Evolutionary conservation across 257 asterid species (phyloP).

Genomic region (Fraxinus quadrangulata): DNA sequence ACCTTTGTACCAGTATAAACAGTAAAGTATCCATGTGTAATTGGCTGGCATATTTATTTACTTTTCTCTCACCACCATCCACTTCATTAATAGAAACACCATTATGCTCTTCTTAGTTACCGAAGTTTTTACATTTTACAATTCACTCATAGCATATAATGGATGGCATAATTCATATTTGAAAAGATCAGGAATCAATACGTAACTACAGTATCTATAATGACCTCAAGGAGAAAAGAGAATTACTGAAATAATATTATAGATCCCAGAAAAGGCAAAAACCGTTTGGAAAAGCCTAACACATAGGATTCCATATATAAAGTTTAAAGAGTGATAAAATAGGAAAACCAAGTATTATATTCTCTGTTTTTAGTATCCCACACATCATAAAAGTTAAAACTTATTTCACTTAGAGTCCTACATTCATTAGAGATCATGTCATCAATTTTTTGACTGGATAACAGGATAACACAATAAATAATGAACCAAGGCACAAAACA

Average conservation of each 20-base stretch:
- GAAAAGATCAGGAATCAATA: background rate
- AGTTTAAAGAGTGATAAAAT: background rate
- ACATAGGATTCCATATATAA: background rate
- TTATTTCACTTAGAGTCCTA: background rate
- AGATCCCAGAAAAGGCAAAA: background rate
- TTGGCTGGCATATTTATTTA: background rate
- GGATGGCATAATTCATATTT: background rate
- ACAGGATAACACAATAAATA: background rate
- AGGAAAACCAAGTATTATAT: background rate
- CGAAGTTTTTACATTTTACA: no score
- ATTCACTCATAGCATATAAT: background rate
- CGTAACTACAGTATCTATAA: background rate
- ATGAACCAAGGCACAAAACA: background rate
- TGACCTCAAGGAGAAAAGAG: background rate
- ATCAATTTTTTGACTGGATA: background rate
- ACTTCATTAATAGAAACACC: background rate
- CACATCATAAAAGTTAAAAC: background rate
- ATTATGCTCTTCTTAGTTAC: no score
- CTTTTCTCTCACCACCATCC: background rate
- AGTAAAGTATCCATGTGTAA: no score
- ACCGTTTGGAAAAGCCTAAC: background rate
- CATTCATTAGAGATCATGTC: slow-evolving; percentile 4
- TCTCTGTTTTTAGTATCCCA: background rate
- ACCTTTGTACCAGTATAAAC: no score
- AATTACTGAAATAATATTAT: background rate